Percentiles rank a stretch among this genome's conserved stretches.
phyloP scores from a whole-genome alignment of 2,329 filamentous ascomycete genomes.

The Myriosclerotinia scirpicola region DNA sequence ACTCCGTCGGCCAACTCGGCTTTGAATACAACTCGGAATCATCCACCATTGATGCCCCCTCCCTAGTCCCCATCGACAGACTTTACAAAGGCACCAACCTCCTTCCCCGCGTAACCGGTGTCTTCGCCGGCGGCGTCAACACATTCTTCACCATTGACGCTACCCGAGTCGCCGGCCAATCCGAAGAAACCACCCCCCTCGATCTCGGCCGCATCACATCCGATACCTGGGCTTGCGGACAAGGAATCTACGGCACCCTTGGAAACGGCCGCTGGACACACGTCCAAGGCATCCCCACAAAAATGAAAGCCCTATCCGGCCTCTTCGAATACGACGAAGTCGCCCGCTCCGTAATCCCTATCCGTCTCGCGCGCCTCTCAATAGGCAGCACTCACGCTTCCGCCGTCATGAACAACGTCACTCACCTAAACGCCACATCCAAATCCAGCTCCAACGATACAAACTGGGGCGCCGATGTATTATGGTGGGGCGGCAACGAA shows the following conservation, averaged over 20 bases:
- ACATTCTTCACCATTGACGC: constrained; percentile 87
- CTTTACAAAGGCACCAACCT: constrained; percentile 69
- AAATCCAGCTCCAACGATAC: constrained; percentile 60
- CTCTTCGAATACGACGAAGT: constrained; percentile 85
- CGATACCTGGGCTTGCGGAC: constrained; percentile 85
- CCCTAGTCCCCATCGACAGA: constrained; percentile 65
- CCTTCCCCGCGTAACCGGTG: constrained; percentile 66
- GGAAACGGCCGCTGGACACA: constrained; percentile 91
- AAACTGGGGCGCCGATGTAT: constrained; percentile 83
- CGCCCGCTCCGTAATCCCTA: constrained; percentile 67
- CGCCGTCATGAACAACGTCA: constrained; percentile 80
- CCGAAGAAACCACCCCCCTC: constrained; percentile 42
- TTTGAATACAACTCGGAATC: constrained; percentile 65
- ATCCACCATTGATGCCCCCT: constrained; percentile 66
- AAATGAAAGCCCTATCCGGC: constrained; percentile 79
- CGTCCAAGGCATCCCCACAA: constrained; percentile 72
- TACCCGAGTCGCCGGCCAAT: constrained; percentile 53
- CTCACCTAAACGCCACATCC: constrained; percentile 53
- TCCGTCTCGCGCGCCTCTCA: constrained; percentile 70
- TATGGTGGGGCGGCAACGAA: constrained; percentile 97
- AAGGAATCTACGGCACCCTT: constrained; percentile 78
- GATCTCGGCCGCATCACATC: constrained; percentile 59
- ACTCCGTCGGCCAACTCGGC: constrained; percentile 88
- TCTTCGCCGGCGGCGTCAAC: constrained; percentile 83
- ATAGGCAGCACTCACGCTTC: constrained; percentile 79